Conservation (phyloP, 2,329 filamentous ascomycete genomes). For the Fusarium irregulare region DNA sequence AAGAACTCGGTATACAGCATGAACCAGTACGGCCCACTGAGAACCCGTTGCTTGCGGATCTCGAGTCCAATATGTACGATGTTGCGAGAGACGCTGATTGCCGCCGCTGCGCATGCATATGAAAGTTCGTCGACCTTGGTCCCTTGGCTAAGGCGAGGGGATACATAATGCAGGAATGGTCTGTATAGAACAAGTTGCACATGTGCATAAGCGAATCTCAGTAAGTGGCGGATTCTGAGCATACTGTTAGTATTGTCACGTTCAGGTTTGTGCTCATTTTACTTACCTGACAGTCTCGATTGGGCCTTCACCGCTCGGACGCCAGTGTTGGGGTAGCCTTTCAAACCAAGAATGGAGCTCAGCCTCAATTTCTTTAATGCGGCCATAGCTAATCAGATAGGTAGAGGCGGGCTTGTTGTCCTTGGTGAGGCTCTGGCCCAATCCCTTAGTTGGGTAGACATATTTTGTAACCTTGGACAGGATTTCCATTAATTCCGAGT, state of each 20-base stretch:
- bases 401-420: slow-evolving; percentile 59
- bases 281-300: slow-evolving; percentile 80
- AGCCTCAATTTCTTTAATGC: slow-evolving; percentile 72
- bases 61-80: slow-evolving; percentile 84
- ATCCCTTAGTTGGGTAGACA: slow-evolving; percentile 72
- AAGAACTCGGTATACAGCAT: slow-evolving; percentile 88
- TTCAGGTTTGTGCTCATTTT: neutral
- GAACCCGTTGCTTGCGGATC: slow-evolving; percentile 77
- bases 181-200: slow-evolving; percentile 86
- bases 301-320: slow-evolving; percentile 80
- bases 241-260: slow-evolving; percentile 12
- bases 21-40: slow-evolving; percentile 90
- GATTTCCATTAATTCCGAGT: slow-evolving; percentile 72
- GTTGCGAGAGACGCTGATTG: slow-evolving; percentile 73
- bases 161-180: slow-evolving; percentile 86
- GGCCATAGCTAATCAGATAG: slow-evolving; percentile 71
- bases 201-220: slow-evolving; percentile 84
- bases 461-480: slow-evolving; percentile 72
- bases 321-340: slow-evolving; percentile 77
- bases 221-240: slow-evolving; percentile 73
- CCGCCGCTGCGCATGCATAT: slow-evolving; percentile 76
- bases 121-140: slow-evolving; percentile 78
- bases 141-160: slow-evolving; percentile 67
- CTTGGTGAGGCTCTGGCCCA: slow-evolving; percentile 60
- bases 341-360: slow-evolving; percentile 74